Base-by-base conservation (phyloP, 257 asterid genomes). In the Primulina eburnea region DNA sequence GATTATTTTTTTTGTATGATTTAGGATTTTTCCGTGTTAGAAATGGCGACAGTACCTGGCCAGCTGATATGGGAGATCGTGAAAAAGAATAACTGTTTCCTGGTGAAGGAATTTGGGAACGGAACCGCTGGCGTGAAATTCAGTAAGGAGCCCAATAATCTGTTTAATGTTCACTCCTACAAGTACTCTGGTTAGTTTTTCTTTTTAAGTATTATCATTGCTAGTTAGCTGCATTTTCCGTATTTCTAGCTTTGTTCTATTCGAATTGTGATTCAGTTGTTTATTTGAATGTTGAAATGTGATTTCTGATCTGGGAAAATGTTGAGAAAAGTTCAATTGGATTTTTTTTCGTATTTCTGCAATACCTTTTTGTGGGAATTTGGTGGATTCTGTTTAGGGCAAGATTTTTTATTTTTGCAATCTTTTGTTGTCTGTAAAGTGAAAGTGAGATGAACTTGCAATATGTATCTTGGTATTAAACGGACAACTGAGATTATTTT, bases 31-130 rank as follows among this genome's bases (percentile, higher is more conserved):
- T 69, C 43, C 28, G 66, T 60, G 56, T 75, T 64, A 73, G 76
- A 72, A 81, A 92, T 92, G 98, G 83, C 96, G 70, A 87, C 90
- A 16, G 92, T 90, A 32, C 93, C 97, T 5, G 96, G 96, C 65
- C 98, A 85, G 73, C 79, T 92, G 75, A 86, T 92, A 34, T 92
- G 98, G 98, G 98, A 92, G 87, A 92, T 92, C 73, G 97, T 92
- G 78, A 92, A 90, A 88, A 92, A 87, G 75, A 90, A 85, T 78
- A 92, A 88, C 62, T 86, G 83, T 9, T 92, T 90, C 67, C 62
- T 90, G 80, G 97, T 90, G 71, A 90, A 87, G 86, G 82, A 87
- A 78, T 88, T 87, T 28, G 97, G 96, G 1, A 88, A 88, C 60
- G 95, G 96, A 60, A 81, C 92, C 8, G 92, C 97, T 29, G 80